A percentile compares a stretch with the other conserved stretches of the same genome.
These are phyloP conservation scores for Populus davidiana DNA, from an alignment of 345 rosid genomes.

Conservation along the genomic window DNA sequence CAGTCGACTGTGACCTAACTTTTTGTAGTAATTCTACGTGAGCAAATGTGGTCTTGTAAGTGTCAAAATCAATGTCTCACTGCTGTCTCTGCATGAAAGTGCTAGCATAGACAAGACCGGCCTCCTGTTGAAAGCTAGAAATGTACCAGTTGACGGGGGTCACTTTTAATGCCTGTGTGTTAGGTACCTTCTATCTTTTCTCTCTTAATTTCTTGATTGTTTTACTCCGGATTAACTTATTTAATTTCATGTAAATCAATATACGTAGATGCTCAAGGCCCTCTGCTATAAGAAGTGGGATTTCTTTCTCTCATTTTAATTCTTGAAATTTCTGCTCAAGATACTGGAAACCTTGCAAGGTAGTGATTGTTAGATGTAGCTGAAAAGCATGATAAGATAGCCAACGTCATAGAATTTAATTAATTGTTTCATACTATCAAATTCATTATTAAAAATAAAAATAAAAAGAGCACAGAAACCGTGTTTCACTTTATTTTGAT, in stretches of 20 bases:
- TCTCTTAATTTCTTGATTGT: not conserved
- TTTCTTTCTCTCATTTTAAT: not conserved
- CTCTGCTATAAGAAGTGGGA: not conserved
- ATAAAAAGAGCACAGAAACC: not conserved
- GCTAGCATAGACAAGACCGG: slow-evolving; percentile 12
- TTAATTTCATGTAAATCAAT: not conserved
- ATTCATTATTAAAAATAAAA: not conserved
- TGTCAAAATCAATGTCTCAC: slow-evolving; percentile 46
- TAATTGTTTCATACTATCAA: not conserved
- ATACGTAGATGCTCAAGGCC: not conserved
- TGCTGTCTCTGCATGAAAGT: slow-evolving; percentile 34
- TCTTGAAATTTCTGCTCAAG: no score
- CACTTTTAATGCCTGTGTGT: not conserved
- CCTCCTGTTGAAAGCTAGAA: not conserved
- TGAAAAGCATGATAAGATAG: not conserved
- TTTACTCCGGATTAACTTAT: not conserved
- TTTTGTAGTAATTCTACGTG: slow-evolving; percentile 41
- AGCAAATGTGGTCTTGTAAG: slow-evolving; percentile 21
- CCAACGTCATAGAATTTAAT: no score
- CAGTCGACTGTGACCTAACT: slow-evolving; percentile 26
- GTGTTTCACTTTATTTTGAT: not conserved
- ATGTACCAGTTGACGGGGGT: not conserved
- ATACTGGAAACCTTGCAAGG: not conserved
- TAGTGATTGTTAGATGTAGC: not conserved
- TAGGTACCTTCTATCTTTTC: slow-evolving; percentile 7